Evolutionary conservation across 768 basidiomycete species (phyloP).

Genomic region (Boletus vinaceobasis): DNA sequence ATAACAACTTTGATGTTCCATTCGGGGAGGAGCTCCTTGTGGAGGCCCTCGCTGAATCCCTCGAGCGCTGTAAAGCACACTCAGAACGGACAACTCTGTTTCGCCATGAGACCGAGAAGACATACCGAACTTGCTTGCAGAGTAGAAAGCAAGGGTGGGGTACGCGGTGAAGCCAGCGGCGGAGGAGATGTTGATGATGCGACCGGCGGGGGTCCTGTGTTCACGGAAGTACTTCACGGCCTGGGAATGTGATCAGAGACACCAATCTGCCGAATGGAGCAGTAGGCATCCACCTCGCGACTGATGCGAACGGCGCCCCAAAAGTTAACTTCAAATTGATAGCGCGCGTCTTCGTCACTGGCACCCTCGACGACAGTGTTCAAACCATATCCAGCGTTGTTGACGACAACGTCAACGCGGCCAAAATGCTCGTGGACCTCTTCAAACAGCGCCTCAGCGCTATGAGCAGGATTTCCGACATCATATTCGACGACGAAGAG

Average conservation of each 20-base stretch:
- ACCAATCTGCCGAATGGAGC: neutral
- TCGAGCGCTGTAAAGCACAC: slow-evolving; percentile 17
- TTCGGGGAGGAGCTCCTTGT: slow-evolving; percentile 21
- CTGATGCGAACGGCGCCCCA: slow-evolving; percentile 29
- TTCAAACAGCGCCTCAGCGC: slow-evolving; percentile 18
- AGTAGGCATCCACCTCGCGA: slow-evolving; percentile 14
- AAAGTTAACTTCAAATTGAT: slow-evolving; percentile 33
- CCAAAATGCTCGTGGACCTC: slow-evolving; percentile 24
- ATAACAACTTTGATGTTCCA: slow-evolving; percentile 28
- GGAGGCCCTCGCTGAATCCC: slow-evolving; percentile 23
- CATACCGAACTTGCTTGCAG: slow-evolving; percentile 25
- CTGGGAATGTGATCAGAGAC: neutral
- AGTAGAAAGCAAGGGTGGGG: slow-evolving; percentile 19
- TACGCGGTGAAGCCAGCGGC: slow-evolving; percentile 15
- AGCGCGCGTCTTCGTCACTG: slow-evolving; percentile 24
- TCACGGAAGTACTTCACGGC: slow-evolving; percentile 31
- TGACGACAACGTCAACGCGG: slow-evolving; percentile 32
- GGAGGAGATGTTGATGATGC: slow-evolving; percentile 23
- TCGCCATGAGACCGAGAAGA: neutral
- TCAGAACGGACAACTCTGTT: neutral
- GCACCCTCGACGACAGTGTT: slow-evolving; percentile 26
- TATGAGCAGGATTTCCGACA: slow-evolving; percentile 24
- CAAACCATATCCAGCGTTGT: slow-evolving; percentile 31
- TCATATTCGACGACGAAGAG: slow-evolving; percentile 31
- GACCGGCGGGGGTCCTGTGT: slow-evolving; percentile 22